Evolutionary conservation across 345 rosid species (phyloP).

Genomic region (Aquilaria malaccensis): DNA sequence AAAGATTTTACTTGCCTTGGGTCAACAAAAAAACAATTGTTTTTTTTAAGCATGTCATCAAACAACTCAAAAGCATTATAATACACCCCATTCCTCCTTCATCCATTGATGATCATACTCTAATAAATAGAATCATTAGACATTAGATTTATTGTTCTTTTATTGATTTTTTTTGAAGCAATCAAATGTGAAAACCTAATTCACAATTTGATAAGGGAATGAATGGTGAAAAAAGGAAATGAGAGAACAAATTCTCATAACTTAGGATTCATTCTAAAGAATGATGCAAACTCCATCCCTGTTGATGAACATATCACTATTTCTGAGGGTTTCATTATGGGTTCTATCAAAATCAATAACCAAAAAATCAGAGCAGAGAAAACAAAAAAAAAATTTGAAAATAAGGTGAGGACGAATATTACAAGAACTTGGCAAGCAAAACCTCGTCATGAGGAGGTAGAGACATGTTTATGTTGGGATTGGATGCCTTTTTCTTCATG

Average conservation of each 20-base stretch:
- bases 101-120: too few relatives aligned
- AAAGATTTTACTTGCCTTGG: too few relatives aligned
- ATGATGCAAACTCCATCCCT: conserved; percentile 82
- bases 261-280: conserved; percentile 42
- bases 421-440: conserved; percentile 54
- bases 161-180: not conserved
- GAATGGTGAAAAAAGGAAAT: not conserved
- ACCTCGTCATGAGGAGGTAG: conserved; percentile 38
- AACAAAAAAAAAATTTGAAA: conserved; percentile 2
- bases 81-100: too few relatives aligned
- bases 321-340: conserved; percentile 78
- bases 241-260: conserved; percentile 27
- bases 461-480: conserved; percentile 32
- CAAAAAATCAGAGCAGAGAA: not conserved
- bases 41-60: too few relatives aligned
- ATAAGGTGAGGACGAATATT: not conserved
- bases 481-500: conserved; percentile 37
- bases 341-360: conserved; percentile 36
- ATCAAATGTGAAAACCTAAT: not conserved
- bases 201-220: too few relatives aligned
- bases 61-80: too few relatives aligned
- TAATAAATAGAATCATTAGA: too few relatives aligned
- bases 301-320: conserved; percentile 91
- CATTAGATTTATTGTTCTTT: too few relatives aligned
- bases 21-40: too few relatives aligned